Evolutionary conservation across 192 early-diverging fungal genomes (phyloP), one percentile per base, ranked within the genome.

Genomic region (Chytriomyces confervae): DNA sequence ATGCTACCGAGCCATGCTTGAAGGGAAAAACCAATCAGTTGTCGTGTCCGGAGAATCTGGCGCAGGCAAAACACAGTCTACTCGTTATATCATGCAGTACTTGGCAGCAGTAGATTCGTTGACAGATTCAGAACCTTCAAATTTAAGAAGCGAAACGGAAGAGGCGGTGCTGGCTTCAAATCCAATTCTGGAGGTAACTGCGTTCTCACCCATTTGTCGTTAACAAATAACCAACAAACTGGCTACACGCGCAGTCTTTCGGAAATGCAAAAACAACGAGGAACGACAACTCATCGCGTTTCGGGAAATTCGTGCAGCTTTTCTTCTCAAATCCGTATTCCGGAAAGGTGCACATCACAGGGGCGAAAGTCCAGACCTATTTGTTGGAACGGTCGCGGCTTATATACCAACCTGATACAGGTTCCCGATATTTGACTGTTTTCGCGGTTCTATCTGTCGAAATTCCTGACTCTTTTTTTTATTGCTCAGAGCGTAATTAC

Each of bases 181-280:
- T 83, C 95, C 95, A 7, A 95, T 97, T 77, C 92, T 95, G 82
- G 95, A 97, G 86, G 78, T 82, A 76, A 48, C 13, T 62, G 7
- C 44, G 75, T 36, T 36, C 36, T 36, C 2, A 2, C 27, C 43
- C 77, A 0, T 82, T 61, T 16, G 23, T 23, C 20, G 16, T 27
- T 4, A 9, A 2, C 65, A n/a, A 6, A 44, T 36, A 0, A 43
- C 16, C 20, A 71, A 16, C 63, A 29, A 36, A 57, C 2, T 66
- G 71, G 46, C 44, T 62, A 20, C 8, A 16, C 13, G 29, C 60
- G 18, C 16, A 81, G 77, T 87, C 95, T 45, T 96, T 97, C 81
- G 95, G 95, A 69, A 96, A 97, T 80, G 94, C 95, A 43, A 97
- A 97, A 83, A 97, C 95, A 7, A 95, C 95, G 3, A 86, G 95